Conservation (phyloP, 2,329 filamentous ascomycete genomes). For the Didymella sp. region DNA sequence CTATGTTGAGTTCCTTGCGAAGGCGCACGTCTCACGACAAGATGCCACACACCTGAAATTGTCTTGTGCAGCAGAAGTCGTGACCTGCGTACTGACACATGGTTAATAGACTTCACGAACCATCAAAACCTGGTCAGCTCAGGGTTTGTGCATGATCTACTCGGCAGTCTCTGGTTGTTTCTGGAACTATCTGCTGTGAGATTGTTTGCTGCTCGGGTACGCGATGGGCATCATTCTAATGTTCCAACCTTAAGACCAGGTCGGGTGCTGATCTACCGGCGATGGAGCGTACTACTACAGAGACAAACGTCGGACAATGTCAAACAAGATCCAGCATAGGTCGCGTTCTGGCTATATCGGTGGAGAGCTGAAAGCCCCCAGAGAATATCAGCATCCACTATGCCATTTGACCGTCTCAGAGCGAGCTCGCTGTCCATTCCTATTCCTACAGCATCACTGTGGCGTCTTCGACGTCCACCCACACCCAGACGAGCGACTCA, state of each 20-base stretch:
- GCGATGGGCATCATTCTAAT: too few relatives aligned
- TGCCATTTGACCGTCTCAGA: conserved; percentile 20
- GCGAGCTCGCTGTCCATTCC: conserved; percentile 25
- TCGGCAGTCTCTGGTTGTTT: too few relatives aligned
- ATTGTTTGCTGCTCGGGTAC: too few relatives aligned
- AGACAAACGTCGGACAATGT: too few relatives aligned
- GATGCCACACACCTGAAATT: not conserved
- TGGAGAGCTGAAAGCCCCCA: not conserved
- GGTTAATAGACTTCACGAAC: not conserved
- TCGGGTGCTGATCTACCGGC: too few relatives aligned
- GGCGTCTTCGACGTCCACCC: conserved; percentile 21
- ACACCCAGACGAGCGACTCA: conserved; percentile 26
- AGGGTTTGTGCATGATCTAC: not conserved
- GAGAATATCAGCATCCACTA: not conserved
- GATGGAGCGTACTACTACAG: too few relatives aligned
- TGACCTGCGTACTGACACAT: not conserved
- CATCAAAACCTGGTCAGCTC: too few relatives aligned
- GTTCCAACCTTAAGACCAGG: too few relatives aligned
- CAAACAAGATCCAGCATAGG: not conserved
- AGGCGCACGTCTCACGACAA: not conserved
- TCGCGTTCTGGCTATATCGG: not conserved
- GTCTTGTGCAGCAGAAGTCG: not conserved
- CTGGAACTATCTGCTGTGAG: not conserved
- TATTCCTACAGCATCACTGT: conserved; percentile 5
- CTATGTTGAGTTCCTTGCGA: not conserved